Evolutionary conservation across 2,329 filamentous ascomycete genomes (phyloP), one percentile per base, ranked within the genome.

Genomic region (Penicillium psychrosexuale): DNA sequence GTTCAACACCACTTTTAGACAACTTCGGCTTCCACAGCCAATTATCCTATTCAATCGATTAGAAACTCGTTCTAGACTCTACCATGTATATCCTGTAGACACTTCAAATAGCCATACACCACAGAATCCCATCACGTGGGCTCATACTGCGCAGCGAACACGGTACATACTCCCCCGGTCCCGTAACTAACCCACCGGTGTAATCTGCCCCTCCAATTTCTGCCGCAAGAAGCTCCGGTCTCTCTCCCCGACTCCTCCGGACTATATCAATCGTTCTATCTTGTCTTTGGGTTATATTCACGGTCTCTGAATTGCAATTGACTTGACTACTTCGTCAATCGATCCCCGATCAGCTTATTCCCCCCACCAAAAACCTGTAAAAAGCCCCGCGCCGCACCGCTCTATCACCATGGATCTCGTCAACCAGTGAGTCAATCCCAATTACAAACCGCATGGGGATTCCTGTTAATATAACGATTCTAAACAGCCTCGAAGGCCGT

Each of bases 401-500:
- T 61, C 62, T 48, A 53, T 60, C 58, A 53, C 54, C 24, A 85
- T 85, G 82, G 82, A 85, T 79, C 77, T 85, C 56, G 82, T 85
- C 56, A 84, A 85, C 70, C 80, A 83, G 81, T 83, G 72, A 77
- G 78, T 73, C 62, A 68, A 62, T 50, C 13, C 15, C 47, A 57
- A 58, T 49, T 44, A 42, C 19, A 37, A 40, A 43, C 11, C 31
- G 3, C 15, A 28, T 42, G 30, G 34, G 24, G 13, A 47, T 28
- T 13, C 28, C 55, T 43, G 28, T 43, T 52, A 53, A 57, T 53
- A 53, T 7, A 43, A 74, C 68, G 74, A 70, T 54, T 66, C 19
- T 52, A 53, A 66, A 64, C 63, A 96, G 91, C 79, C 83, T 97
- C 72, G 91, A 94, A 81, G 92, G 93, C 70, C 89, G 94, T 63